Evolutionary conservation across 148 eudicot genomes (phyloP).

Genomic region (Camellia lanceoleosa): DNA sequence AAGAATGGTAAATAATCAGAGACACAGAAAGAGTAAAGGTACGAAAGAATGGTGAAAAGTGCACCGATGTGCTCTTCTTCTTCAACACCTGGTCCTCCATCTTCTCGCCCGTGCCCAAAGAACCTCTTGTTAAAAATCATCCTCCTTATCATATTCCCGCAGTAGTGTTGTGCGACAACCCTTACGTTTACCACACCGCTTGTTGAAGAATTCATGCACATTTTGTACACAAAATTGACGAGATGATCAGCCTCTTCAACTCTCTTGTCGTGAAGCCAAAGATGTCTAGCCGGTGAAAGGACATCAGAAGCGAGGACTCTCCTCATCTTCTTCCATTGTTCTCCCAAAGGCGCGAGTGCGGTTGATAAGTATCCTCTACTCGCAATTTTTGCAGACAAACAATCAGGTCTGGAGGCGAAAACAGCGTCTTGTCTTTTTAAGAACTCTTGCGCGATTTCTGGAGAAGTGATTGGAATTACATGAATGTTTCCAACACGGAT

Average conservation of each 20-base stretch:
- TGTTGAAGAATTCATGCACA: not conserved
- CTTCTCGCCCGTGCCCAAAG: slow-evolving; percentile 20
- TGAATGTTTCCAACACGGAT: not conserved
- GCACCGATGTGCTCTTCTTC: slow-evolving; percentile 16
- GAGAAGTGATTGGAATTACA: slow-evolving; percentile 8
- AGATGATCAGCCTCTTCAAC: slow-evolving; percentile 26
- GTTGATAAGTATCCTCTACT: slow-evolving; percentile 7
- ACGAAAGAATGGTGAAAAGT: not conserved
- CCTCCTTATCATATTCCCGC: slow-evolving; percentile 22
- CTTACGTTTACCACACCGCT: slow-evolving; percentile 18
- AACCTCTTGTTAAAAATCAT: slow-evolving; percentile 24
- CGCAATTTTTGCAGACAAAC: not conserved
- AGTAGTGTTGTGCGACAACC: slow-evolving; percentile 5
- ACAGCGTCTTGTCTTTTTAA: slow-evolving; percentile 11
- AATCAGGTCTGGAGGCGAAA: slow-evolving; percentile 15
- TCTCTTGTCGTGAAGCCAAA: slow-evolving; percentile 18
- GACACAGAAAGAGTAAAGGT: slow-evolving; percentile 1
- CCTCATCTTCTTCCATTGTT: slow-evolving; percentile 30
- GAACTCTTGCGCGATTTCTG: slow-evolving; percentile 17
- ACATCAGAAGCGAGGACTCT: not conserved
- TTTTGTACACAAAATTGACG: slow-evolving; percentile 9
- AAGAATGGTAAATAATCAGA: slow-evolving; percentile 16
- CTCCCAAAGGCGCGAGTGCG: not conserved
- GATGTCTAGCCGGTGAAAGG: not conserved
- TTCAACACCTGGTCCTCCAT: slow-evolving; percentile 28